phyloP scores from a whole-genome alignment of 176 grass and related monocot genomes.

The Canna indica region DNA sequence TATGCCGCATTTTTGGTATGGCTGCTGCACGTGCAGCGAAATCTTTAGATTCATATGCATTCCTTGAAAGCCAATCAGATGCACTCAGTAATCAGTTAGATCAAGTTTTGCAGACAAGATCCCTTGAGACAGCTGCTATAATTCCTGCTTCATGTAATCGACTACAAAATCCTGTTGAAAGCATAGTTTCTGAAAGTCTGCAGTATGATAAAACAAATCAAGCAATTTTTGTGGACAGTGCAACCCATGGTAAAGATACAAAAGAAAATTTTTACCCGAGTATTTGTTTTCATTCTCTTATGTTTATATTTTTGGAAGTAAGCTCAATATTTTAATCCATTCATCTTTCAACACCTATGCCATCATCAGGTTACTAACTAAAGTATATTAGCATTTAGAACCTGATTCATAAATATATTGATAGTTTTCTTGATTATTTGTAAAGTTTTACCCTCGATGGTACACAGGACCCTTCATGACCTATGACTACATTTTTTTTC shows the following conservation, averaged over 20 bases:
- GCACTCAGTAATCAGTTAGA: conserved; percentile 62
- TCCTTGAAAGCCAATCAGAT: conserved; percentile 54
- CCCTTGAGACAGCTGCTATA: conserved; percentile 45
- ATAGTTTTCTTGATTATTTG: not conserved
- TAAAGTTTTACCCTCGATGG: no score
- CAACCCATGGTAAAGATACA: conserved; percentile 47
- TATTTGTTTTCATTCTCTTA: not conserved
- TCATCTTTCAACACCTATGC: not conserved
- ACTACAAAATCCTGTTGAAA: conserved; percentile 56
- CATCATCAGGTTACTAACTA: no score
- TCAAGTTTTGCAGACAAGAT: conserved; percentile 50
- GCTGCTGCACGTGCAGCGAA: conserved; percentile 55
- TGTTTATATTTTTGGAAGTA: no score
- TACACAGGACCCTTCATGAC: no score
- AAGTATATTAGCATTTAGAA: not conserved
- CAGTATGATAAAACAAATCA: conserved; percentile 36
- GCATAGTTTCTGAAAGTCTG: conserved; percentile 47
- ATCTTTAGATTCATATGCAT: conserved; percentile 43
- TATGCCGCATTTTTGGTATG: conserved; percentile 68
- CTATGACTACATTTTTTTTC: no score
- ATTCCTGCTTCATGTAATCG: conserved; percentile 28
- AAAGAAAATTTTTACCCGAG: not conserved
- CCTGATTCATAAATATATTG: not conserved
- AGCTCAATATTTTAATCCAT: not conserved
- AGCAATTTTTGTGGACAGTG: conserved; percentile 44